A percentile compares a stretch with the other conserved stretches of the same genome.
Conservation (phyloP, 768 basidiomycete genomes). For the Naganishia vaughanmartiniae region DNA sequence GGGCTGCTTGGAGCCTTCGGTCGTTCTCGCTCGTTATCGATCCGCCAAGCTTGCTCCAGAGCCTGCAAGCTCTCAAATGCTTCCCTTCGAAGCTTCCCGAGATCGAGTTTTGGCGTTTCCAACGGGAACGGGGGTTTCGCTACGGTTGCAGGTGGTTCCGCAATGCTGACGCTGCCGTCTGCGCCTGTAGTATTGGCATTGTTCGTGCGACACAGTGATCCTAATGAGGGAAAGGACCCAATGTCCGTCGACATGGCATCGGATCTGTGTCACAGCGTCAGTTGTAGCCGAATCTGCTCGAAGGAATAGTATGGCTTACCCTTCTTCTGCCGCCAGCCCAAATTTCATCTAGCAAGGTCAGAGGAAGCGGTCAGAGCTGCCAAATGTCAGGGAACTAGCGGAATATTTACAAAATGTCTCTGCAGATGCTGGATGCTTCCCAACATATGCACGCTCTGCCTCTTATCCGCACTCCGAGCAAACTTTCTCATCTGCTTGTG, state of each 20-base stretch:
- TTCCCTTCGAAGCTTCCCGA: conserved; percentile 12
- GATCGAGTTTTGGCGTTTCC: conserved; percentile 30
- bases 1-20: background rate
- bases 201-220: background rate
- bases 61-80: conserved; percentile 7
- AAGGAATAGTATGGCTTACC: conserved; percentile 56
- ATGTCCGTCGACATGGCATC: background rate
- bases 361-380: background rate
- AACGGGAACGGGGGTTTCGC: conserved; percentile 32
- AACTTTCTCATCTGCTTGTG: conserved; percentile 32
- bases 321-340: conserved; percentile 68
- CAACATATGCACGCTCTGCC: conserved; percentile 87
- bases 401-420: conserved; percentile 66
- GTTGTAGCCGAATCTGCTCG: background rate
- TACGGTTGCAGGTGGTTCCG: conserved; percentile 34
- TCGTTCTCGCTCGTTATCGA: background rate
- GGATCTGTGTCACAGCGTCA: background rate
- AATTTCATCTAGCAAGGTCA: conserved; percentile 62
- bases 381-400: background rate
- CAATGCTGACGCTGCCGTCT: conserved; percentile 65
- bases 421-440: conserved; percentile 97
- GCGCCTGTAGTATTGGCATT: conserved; percentile 54
- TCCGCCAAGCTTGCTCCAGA: conserved; percentile 31
- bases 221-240: background rate
- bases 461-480: conserved; percentile 68